Percentiles rank a stretch among this genome's conserved stretches.
phyloP scores from a whole-genome alignment of 148 eudicot species.

The Talinum fruticosum region DNA sequence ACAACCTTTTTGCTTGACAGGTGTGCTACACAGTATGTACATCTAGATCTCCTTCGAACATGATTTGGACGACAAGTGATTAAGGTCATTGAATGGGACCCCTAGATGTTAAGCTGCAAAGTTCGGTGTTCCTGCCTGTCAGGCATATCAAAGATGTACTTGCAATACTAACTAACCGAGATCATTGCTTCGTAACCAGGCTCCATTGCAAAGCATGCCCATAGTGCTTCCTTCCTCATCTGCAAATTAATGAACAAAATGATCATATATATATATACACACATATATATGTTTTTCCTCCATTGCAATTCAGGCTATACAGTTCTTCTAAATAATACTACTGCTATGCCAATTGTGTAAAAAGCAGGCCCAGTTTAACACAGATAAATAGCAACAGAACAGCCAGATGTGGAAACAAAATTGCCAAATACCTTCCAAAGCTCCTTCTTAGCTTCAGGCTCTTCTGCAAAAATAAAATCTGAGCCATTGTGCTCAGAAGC shows the following conservation, averaged over 20 bases:
- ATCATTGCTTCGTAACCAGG: constrained; percentile 90
- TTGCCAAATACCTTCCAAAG: constrained; percentile 79
- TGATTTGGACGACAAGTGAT: no score
- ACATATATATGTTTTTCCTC: not conserved
- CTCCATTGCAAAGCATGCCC: constrained; percentile 97
- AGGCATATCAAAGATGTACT: not conserved
- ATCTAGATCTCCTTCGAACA: no score
- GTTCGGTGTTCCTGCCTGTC: not conserved
- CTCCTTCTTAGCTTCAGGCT: constrained; percentile 87
- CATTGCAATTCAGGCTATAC: not conserved
- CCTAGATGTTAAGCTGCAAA: not conserved
- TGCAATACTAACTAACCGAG: constrained; percentile 46
- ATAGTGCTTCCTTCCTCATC: constrained; percentile 99
- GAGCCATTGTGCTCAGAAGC: constrained; percentile 85
- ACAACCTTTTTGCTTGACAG: no score
- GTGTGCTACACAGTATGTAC: no score
- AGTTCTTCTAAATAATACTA: not conserved
- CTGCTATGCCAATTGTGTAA: not conserved
- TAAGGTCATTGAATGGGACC: not conserved
- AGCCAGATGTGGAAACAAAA: not conserved
- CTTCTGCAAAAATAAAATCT: constrained; percentile 87
- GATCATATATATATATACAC: not conserved
- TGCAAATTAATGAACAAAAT: constrained; percentile 24
- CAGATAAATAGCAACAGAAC: not conserved
- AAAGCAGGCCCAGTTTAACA: not conserved